Evolutionary conservation across 352 stramenopile species (phyloP).

Genomic region (Phytophthora citricola): DNA sequence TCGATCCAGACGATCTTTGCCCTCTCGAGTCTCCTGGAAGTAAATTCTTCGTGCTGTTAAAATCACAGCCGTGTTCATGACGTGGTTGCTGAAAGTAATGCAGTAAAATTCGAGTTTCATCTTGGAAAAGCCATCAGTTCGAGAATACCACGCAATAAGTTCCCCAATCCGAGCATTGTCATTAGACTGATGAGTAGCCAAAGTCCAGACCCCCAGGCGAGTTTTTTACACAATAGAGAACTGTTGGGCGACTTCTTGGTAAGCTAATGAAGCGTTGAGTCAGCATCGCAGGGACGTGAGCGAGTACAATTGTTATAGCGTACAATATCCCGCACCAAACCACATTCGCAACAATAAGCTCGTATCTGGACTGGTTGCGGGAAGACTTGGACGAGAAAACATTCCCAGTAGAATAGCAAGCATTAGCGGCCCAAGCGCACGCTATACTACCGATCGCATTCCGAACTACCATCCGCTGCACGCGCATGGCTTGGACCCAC

Average conservation of each 20-base stretch:
- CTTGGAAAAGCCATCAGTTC: constrained; percentile 6
- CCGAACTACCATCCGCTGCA: constrained; percentile 31
- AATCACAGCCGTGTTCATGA: constrained; percentile 31
- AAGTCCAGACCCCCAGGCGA: background rate
- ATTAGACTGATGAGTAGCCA: constrained; percentile 3
- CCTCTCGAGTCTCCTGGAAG: constrained; percentile 29
- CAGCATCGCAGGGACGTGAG: constrained; percentile 35
- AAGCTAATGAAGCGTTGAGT: constrained; percentile 24
- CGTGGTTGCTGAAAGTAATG: constrained; percentile 18
- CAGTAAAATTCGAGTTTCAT: constrained; percentile 45
- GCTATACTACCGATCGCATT: constrained; percentile 33
- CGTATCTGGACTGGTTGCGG: constrained; percentile 19
- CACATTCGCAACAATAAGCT: constrained; percentile 35
- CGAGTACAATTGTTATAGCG: constrained; percentile 29
- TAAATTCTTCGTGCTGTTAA: constrained; percentile 30
- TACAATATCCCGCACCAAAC: constrained; percentile 41
- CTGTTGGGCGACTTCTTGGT: constrained; percentile 17
- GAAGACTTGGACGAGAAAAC: constrained; percentile 22
- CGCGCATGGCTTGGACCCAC: constrained; percentile 23
- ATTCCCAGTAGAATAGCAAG: constrained; percentile 37
- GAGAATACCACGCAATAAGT: constrained; percentile 11
- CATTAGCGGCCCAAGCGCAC: constrained; percentile 35
- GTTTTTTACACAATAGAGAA: constrained; percentile 20
- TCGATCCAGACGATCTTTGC: constrained; percentile 20
- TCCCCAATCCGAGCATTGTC: constrained; percentile 25